Evolutionary conservation across 148 eudicot genomes (phyloP), one percentile per base, ranked within the genome.

Genomic region (Rheum nobile): DNA sequence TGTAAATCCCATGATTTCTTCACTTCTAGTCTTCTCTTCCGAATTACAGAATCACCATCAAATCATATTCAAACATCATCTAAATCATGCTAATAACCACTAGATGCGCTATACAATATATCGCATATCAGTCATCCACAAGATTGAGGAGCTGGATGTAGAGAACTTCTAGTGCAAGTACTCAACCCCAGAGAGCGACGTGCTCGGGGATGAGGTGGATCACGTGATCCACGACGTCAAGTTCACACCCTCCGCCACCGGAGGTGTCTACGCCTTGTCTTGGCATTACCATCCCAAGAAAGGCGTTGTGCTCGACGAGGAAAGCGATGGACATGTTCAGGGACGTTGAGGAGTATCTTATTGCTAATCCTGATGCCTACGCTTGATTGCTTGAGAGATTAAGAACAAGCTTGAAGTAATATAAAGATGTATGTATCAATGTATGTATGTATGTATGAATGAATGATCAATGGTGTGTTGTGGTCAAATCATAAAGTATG

Each of bases 261-360:
- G 83, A 38, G 14, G 69, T 29, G 24, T 32, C 6, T 77, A 59
- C 73, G 74, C 68, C 17, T 13, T 77, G 69, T 68, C 74, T 19
- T 67, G 55, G 14, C 67, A 74, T 34, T 73, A 26, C 48, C 77
- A 77, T 46, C 61, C 71, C 19, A 67, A 73, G 77, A 80, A 44
- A 22, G 80, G 72, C 41, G 21, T 28, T 4, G 59, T 13, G 67
- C 4, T 77, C 7, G 72, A 75, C 2, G 80, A 81, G 54, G 80
- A 75, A 46, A 65, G 67, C 65, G 14, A 37, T 47, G 42, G 67
- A 71, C 24, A 44, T 75, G 72, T 71, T 61, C 41, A 71, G 72
- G 72, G 29, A 38, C n/a, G 82, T 72, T 22, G 79, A 76, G 31
- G 73, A 76, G 55, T 67, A 80, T 61, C 76, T 76, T 76, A 5